These are phyloP conservation scores for Hyaloscypha hepaticicola DNA, from an alignment of 495 filamentous ascomycete species.

Conservation along the genomic window DNA sequence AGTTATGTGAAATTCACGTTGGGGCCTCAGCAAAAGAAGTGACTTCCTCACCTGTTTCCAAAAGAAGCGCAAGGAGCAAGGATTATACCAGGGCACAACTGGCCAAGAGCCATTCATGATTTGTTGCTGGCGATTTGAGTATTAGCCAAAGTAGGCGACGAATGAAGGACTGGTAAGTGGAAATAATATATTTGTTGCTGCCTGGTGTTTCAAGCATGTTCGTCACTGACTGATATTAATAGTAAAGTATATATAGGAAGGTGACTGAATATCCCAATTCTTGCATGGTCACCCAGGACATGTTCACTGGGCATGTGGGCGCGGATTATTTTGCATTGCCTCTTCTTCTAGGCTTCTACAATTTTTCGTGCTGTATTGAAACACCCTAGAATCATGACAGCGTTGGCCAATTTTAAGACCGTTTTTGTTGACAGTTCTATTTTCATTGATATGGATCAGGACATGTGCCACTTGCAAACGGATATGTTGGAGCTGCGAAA, in stretches of 20 bases:
- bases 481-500: constrained; percentile 45
- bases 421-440: not conserved
- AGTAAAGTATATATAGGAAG: not conserved
- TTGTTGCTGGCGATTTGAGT: not conserved
- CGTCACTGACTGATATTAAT: not conserved
- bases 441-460: constrained; percentile 17
- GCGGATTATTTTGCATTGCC: not conserved
- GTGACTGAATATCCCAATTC: not conserved
- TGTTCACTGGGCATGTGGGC: not conserved
- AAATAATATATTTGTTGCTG: not conserved
- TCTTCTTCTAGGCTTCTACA: not conserved
- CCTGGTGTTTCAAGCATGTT: not conserved
- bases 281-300: not conserved
- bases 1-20: not conserved
- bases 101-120: not conserved
- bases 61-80: not conserved
- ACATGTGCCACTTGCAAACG: constrained; percentile 16
- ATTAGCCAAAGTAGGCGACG: not conserved
- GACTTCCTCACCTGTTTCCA: not conserved
- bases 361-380: not conserved
- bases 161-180: no score
- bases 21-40: not conserved
- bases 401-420: not conserved
- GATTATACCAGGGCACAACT: not conserved
- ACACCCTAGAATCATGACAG: not conserved